Evolutionary conservation across 148 eudicot species (phyloP).

Genomic region (Agrostemma githago): DNA sequence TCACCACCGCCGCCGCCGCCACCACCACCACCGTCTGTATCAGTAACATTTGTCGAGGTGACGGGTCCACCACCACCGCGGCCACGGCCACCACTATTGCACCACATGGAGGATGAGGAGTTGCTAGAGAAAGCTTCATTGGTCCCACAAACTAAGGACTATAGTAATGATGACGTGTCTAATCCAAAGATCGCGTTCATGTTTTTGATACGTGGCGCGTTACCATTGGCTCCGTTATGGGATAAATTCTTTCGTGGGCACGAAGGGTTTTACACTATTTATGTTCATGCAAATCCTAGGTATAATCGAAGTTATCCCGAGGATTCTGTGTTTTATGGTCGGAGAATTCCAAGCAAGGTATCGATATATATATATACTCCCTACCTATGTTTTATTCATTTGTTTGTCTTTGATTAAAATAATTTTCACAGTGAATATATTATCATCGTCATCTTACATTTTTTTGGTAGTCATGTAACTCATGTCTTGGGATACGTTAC

Average conservation of each 20-base stretch:
- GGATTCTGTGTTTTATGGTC: slow-evolving; percentile 32
- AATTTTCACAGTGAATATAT: too few relatives aligned
- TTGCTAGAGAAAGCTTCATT: slow-evolving; percentile 29
- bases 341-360: slow-evolving; percentile 38
- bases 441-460: too few relatives aligned
- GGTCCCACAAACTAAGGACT: slow-evolving; percentile 20
- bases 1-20: neutral
- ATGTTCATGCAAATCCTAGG: slow-evolving; percentile 34
- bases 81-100: slow-evolving; percentile 3
- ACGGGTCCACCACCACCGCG: neutral
- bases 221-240: slow-evolving; percentile 43
- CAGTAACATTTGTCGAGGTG: neutral
- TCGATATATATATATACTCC: too few relatives aligned
- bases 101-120: slow-evolving; percentile 30
- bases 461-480: too few relatives aligned
- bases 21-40: neutral
- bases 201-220: slow-evolving; percentile 39
- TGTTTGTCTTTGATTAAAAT: too few relatives aligned
- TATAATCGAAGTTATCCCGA: slow-evolving; percentile 17
- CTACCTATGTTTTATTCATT: too few relatives aligned
- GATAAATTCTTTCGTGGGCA: slow-evolving; percentile 35
- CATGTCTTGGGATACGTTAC: too few relatives aligned
- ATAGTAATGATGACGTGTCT: neutral
- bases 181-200: slow-evolving; percentile 35
- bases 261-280: slow-evolving; percentile 30